Conservation (phyloP, 2,329 filamentous ascomycete genomes). For the Cercospora citrullina region DNA sequence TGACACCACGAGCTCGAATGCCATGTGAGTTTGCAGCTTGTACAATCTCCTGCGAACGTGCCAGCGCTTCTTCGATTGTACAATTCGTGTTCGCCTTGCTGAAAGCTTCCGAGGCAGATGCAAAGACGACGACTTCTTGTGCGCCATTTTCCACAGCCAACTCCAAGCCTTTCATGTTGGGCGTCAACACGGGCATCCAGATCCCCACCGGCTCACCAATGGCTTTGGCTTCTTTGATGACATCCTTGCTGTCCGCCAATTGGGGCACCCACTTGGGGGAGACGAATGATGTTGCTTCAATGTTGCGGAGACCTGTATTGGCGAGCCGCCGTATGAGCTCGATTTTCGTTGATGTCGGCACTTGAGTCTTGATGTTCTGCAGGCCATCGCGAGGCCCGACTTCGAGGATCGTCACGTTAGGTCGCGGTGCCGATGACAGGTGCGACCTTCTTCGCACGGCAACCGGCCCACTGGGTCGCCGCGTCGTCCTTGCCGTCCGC, state of each 20-base stretch:
- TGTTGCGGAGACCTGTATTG: conserved; percentile 51
- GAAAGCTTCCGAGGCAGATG: conserved; percentile 46
- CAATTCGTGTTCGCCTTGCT: conserved; percentile 47
- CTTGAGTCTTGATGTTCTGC: conserved; percentile 54
- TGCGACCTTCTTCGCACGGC: conserved; percentile 4
- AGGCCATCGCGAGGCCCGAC: conserved; percentile 56
- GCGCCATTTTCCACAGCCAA: conserved; percentile 54
- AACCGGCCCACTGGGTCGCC: background rate
- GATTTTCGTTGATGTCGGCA: conserved; percentile 51
- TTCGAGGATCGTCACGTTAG: conserved; percentile 45
- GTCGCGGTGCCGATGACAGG: background rate
- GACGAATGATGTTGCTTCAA: conserved; percentile 57
- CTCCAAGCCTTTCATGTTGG: conserved; percentile 50
- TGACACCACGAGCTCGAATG: conserved; percentile 41
- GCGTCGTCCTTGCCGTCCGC: conserved; percentile 1
- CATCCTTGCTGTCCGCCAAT: conserved; percentile 33
- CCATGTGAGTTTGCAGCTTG: conserved; percentile 33
- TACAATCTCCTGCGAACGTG: conserved; percentile 39
- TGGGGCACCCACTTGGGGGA: conserved; percentile 58
- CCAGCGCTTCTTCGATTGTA: conserved; percentile 42
- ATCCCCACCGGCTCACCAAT: conserved; percentile 16
- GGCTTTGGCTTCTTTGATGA: conserved; percentile 20
- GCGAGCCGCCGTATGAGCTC: conserved; percentile 51
- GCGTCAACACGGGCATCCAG: conserved; percentile 42
- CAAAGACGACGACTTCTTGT: conserved; percentile 45